Base-by-base conservation (phyloP, 495 filamentous ascomycete genomes). In the Neohortaea acidophila region DNA sequence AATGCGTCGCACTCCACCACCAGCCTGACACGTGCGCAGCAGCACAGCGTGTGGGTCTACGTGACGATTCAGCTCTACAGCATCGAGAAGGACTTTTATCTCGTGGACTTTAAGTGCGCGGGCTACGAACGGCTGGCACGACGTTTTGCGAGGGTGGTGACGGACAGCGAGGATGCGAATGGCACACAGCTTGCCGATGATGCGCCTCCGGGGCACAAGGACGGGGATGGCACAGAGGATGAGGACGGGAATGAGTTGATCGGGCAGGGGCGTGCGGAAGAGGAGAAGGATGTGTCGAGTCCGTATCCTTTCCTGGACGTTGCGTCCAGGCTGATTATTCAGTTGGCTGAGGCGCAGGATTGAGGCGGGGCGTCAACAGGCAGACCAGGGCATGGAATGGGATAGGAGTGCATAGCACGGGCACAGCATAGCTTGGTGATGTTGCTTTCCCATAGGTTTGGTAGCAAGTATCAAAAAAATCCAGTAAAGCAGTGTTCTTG, bases 41-140 rank as follows among this genome's bases (percentile, higher is more conserved):
- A 63, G 52, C 49, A 80, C 36, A 68, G 70, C 33, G 68, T 81
- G 17, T 77, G 72, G 45, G 84, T 96, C 45, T 87, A 91, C 51
- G 75, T 96, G 56, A 85, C 89, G 37, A 91, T 97, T 40, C 89
- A 97, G 56, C 75, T 97, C 21, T 97, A 97, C 57, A 81, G 87
- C 51, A 79, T 97, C 59, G 89, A 97, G 58, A 73, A 75, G 26
- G 80, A 81, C 39, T 86, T 85, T 48, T 97, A 86, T 58, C 78
- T 96, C 46, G 89, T 97, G 19, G 89, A 97, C 57, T 96, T 97
- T 69, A 96, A 92, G 54, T 94, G 89, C 53, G 84, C 86, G n/a
- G 89, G 89, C 5, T 97, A 97, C 58, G 89, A 97, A 59, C 79
- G 81, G 25, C 63, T 81, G 35, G 63, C 75, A 6, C n/a, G 29